These are phyloP conservation scores for Globisporangium mamillatum DNA, from an alignment of 352 stramenopile species.

Conservation along the genomic window DNA sequence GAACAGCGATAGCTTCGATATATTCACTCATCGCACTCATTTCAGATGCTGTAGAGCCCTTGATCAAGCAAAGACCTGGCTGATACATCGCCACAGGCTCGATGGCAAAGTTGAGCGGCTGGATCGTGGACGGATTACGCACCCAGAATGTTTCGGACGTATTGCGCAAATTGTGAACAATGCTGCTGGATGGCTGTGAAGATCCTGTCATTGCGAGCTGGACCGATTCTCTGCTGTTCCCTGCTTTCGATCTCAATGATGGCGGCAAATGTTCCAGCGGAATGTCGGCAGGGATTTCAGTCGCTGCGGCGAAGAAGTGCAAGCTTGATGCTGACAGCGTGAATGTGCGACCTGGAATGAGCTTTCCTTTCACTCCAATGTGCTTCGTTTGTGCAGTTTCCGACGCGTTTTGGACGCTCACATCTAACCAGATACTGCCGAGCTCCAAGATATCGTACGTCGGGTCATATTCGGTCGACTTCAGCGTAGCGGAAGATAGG, in stretches of 20 bases:
- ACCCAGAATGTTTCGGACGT: slow-evolving; percentile 78
- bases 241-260: slow-evolving; percentile 43
- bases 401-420: slow-evolving; percentile 60
- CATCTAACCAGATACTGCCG: slow-evolving; percentile 61
- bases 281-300: slow-evolving; percentile 51
- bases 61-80: slow-evolving; percentile 60
- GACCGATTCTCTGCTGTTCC: slow-evolving; percentile 29
- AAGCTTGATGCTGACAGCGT: slow-evolving; percentile 72
- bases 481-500: slow-evolving; percentile 43
- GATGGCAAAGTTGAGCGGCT: slow-evolving; percentile 76
- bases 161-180: slow-evolving; percentile 67
- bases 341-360: slow-evolving; percentile 81
- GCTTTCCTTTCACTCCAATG: slow-evolving; percentile 67
- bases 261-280: slow-evolving; percentile 39
- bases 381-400: slow-evolving; percentile 66
- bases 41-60: slow-evolving; percentile 46
- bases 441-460: slow-evolving; percentile 58
- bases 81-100: slow-evolving; percentile 64
- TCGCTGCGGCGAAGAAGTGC: slow-evolving; percentile 74
- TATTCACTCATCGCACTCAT: slow-evolving; percentile 79
- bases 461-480: slow-evolving; percentile 28
- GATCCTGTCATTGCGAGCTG: slow-evolving; percentile 23
- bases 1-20: slow-evolving; percentile 68
- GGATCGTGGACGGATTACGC: slow-evolving; percentile 62
- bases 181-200: slow-evolving; percentile 23